Evolutionary conservation across 305 asterid genomes (phyloP).

Genomic region (Fraxinus angustifolia): DNA sequence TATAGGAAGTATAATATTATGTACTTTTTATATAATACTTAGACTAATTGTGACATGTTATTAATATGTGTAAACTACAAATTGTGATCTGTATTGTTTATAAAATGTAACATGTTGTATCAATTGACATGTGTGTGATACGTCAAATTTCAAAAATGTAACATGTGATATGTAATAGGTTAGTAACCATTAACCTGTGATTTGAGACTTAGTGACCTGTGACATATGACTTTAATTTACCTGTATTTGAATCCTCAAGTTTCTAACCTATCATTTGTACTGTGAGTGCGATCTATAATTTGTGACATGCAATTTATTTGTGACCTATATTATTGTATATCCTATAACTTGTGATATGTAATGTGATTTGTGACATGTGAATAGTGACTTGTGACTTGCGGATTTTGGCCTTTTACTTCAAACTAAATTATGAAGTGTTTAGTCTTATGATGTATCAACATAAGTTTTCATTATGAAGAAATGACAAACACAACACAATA

Average conservation of each 20-base stretch:
- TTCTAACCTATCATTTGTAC: background rate
- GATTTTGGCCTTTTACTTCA: no score
- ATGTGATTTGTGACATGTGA: background rate
- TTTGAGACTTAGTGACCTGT: no score
- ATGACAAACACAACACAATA: no score
- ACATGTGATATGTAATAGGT: background rate
- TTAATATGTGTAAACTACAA: background rate
- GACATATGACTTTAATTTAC: background rate
- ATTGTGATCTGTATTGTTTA: background rate
- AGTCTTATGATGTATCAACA: background rate
- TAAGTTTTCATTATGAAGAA: no score
- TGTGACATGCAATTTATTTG: background rate
- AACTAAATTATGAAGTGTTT: background rate
- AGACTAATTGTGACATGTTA: no score
- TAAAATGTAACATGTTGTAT: background rate
- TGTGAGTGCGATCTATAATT: background rate
- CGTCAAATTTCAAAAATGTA: background rate
- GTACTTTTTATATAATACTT: no score
- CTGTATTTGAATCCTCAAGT: background rate
- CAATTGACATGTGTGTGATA: no score
- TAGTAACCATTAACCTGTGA: background rate
- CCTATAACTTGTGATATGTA: no score
- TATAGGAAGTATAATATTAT: background rate
- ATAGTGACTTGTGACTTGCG: background rate
- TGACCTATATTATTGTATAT: background rate